phyloP scores from a whole-genome alignment of 441 rosid species.

The Aquilaria agallochum region DNA sequence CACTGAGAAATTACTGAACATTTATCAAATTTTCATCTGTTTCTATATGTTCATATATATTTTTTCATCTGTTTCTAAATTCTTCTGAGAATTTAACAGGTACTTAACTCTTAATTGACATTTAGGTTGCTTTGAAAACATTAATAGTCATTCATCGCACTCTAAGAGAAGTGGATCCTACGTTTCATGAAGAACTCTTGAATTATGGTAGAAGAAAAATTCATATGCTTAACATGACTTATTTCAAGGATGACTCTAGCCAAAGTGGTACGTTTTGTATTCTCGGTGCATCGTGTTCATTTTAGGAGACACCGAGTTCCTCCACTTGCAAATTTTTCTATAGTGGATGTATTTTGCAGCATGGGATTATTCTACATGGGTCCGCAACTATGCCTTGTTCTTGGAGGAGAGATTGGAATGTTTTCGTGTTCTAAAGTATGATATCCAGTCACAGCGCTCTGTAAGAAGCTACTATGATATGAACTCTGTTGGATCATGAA shows the following conservation, averaged over 20 bases:
- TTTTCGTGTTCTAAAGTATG: conserved; percentile 72
- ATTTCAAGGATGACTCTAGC: conserved; percentile 88
- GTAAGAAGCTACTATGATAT: conserved; percentile 23
- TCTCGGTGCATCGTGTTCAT: background rate
- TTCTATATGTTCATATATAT: no score
- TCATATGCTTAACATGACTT: conserved; percentile 78
- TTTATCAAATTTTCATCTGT: no score
- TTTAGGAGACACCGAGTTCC: conserved; percentile 6
- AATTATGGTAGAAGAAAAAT: conserved; percentile 67
- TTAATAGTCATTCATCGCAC: conserved; percentile 82
- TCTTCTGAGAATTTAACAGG: no score
- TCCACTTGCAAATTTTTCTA: conserved; percentile 21
- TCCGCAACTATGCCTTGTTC: conserved; percentile 70
- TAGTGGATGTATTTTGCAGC: conserved; percentile 23
- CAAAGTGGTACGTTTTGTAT: conserved; percentile 48
- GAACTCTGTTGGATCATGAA: background rate
- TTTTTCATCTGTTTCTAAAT: no score
- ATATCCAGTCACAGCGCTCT: conserved; percentile 58
- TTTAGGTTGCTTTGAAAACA: conserved; percentile 78
- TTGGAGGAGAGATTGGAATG: conserved; percentile 86
- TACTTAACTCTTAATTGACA: conserved; percentile 1
- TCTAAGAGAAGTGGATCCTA: conserved; percentile 86
- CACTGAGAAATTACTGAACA: background rate
- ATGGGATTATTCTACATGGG: conserved; percentile 90
- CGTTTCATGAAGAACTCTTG: conserved; percentile 81